Evolutionary conservation across 2,329 filamentous ascomycete genomes (phyloP), one percentile per base, ranked within the genome.

Genomic region (Fusarium hainanense): DNA sequence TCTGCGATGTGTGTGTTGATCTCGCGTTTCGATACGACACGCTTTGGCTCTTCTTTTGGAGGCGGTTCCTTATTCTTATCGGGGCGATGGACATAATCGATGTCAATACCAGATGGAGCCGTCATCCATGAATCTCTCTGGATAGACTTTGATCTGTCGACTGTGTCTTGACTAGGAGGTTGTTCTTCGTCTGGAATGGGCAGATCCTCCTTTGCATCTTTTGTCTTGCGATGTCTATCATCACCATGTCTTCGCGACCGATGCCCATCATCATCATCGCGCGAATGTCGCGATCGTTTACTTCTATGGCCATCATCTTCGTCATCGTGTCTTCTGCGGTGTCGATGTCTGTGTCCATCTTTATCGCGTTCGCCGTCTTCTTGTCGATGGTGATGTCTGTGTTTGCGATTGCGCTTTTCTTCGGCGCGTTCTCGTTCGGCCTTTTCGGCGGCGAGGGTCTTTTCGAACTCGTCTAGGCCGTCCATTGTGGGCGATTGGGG

Each of bases 101-200:
- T 85, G 55, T 94, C 91, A 37, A 97, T 81, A 0, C 91, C 93
- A 0, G 95, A 94, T 0, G 91, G 60, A 0, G 60, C 91, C 63
- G 94, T 91, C 96, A 99, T 99, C 94, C 97, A 99, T 1, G 92
- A 88, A 79, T 98, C 96, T 68, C 97, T 89, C 71, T 90, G 86
- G 32, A 90, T 74, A 2, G 80, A 77, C 63, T 76, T 79, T 7
- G 75, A 46, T 1, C 64, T 51, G 9, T 76, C 71, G 3, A 76
- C 67, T 0, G 69, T 18, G 9, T 78, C 73, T 68, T 79, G 66
- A 18, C 66, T 65, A 30, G 74, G 63, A 18, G 77, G 63, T 34
- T 82, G 81, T 67, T 85, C 84, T 23, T 88, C 85, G 37, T 88
- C 82, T 1, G 84, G 85, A 6, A 85, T 70, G 3, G 85, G 85